Conservation (phyloP, 306 rosid genomes). For the Fragaria nilgerrensis region DNA sequence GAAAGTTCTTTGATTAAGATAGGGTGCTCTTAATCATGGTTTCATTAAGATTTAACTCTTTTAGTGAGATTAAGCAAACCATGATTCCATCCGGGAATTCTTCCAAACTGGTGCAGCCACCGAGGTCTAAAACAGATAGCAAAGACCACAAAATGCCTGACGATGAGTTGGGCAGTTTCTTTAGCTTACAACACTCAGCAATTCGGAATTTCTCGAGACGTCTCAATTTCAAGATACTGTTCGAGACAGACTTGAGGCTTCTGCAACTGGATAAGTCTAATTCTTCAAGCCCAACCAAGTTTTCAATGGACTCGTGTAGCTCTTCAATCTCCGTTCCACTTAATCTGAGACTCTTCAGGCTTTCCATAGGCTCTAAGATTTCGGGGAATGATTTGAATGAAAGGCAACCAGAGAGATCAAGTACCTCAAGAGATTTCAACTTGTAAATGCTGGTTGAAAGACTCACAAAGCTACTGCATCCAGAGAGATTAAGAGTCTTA, state of each 20-base stretch:
- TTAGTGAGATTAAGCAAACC: background rate
- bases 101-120: background rate
- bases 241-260: background rate
- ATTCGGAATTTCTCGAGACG: background rate
- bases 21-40: background rate
- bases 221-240: background rate
- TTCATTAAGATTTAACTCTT: too few species aligned
- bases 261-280: background rate
- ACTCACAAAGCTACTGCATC: background rate
- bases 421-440: background rate
- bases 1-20: too few species aligned
- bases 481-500: background rate
- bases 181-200: background rate
- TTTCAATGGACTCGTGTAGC: background rate
- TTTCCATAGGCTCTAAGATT: slow-evolving; percentile 14
- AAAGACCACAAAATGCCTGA: background rate
- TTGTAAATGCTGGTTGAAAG: background rate
- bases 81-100: background rate
- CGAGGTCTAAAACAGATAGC: background rate
- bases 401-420: background rate
- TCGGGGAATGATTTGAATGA: background rate
- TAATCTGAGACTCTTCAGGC: background rate
- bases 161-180: background rate
- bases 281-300: background rate
- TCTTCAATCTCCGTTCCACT: background rate